phyloP scores from a whole-genome alignment of 306 rosid species.

The Begonia loranthoides region DNA sequence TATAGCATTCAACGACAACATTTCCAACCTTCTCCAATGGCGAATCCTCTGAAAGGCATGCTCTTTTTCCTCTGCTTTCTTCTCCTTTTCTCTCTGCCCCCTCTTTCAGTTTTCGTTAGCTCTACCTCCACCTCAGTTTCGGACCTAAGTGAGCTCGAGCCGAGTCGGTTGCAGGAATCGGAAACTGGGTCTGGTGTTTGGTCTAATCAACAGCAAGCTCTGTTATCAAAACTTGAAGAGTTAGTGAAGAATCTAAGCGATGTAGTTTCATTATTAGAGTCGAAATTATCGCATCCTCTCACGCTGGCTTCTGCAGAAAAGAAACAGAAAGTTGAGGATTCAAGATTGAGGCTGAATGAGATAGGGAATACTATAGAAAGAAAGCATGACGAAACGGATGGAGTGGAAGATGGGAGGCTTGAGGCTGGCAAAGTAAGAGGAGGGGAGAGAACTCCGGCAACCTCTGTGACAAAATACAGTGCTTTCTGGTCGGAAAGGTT shows the following conservation, averaged over 20 bases:
- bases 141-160: neutral
- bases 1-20: too few relatives aligned
- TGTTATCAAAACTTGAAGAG: conserved; percentile 57
- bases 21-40: conserved; percentile 27
- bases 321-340: conserved; percentile 12
- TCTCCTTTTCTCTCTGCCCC: conserved; percentile 22
- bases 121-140: conserved; percentile 28
- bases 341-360: neutral
- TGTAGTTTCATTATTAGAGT: conserved; percentile 51
- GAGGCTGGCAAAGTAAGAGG: conserved; percentile 22
- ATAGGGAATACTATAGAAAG: neutral
- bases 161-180: neutral
- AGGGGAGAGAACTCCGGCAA: conserved; percentile 35
- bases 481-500: conserved; percentile 96
- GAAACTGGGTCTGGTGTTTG: conserved; percentile 5
- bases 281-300: conserved; percentile 29
- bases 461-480: conserved; percentile 63
- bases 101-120: conserved; percentile 18
- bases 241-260: conserved; percentile 68
- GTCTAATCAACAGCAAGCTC: conserved; percentile 26
- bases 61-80: conserved; percentile 40
- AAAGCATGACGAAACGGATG: conserved; percentile 13
- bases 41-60: conserved; percentile 59
- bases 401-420: conserved; percentile 17
- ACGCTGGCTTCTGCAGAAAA: conserved; percentile 7